A percentile compares a stretch with the other conserved stretches of the same genome.
Evolutionary conservation across 2,329 filamentous ascomycete species (phyloP).

Genomic region (Neoarthrinium moseri): DNA sequence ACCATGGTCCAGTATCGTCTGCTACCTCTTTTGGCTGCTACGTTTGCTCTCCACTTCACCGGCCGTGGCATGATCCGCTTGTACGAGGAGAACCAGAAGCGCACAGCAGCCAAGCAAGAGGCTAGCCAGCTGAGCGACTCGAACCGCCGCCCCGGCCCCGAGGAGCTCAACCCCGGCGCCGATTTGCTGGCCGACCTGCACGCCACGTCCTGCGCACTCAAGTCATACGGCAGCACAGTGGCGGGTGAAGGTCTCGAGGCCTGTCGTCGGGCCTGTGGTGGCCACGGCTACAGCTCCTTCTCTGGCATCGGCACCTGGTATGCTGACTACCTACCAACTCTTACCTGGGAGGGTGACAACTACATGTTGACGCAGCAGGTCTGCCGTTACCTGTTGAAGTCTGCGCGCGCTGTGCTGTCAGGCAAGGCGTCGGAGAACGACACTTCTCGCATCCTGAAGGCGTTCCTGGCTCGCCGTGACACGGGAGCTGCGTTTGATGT

Average conservation of each 20-base stretch:
- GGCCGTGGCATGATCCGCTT: constrained; percentile 73
- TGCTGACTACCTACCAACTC: constrained; percentile 69
- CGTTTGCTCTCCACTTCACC: constrained; percentile 78
- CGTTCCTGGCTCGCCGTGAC: constrained; percentile 64
- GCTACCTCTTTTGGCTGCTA: constrained; percentile 69
- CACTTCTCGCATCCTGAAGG: constrained; percentile 64
- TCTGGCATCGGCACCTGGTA: constrained; percentile 76
- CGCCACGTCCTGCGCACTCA: constrained; percentile 73
- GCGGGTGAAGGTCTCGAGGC: constrained; percentile 74
- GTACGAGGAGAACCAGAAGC: constrained; percentile 71
- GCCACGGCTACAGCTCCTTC: constrained; percentile 74
- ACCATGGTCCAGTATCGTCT: constrained; percentile 77
- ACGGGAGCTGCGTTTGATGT: constrained; percentile 74
- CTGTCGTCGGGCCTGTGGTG: constrained; percentile 73
- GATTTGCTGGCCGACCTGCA: constrained; percentile 73
- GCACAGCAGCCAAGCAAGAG: constrained; percentile 46
- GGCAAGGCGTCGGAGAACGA: constrained; percentile 63
- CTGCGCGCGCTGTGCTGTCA: constrained; percentile 67
- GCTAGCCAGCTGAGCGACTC: constrained; percentile 38
- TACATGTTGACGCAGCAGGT: constrained; percentile 83
- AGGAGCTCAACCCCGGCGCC: constrained; percentile 64
- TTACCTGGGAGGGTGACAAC: constrained; percentile 77
- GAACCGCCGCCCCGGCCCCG: constrained; percentile 61
- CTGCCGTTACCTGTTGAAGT: constrained; percentile 73
- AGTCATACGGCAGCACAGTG: constrained; percentile 69